Evolutionary conservation across 768 basidiomycete genomes (phyloP).

Genomic region (Mrakia blollopis): DNA sequence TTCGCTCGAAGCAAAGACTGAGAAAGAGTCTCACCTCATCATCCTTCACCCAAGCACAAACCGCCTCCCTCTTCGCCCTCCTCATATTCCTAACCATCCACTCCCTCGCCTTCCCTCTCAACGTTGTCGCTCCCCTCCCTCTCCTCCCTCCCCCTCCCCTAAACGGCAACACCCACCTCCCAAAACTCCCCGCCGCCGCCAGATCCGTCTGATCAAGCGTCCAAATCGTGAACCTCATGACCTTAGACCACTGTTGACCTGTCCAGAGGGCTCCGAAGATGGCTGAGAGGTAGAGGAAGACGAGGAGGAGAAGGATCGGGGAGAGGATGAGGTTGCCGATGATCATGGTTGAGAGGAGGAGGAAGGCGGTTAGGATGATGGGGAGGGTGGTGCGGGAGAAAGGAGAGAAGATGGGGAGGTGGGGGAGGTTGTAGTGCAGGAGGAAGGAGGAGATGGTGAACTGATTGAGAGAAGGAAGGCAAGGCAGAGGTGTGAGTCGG

Average conservation of each 20-base stretch:
- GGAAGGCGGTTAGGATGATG: constrained; percentile 49
- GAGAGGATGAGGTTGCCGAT: constrained; percentile 55
- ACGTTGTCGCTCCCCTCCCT: background rate
- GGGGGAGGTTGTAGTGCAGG: constrained; percentile 62
- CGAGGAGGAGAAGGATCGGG: constrained; percentile 39
- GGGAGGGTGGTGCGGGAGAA: constrained; percentile 46
- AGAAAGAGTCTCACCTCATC: constrained; percentile 57
- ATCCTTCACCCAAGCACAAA: constrained; percentile 59
- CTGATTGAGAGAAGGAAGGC: constrained; percentile 40
- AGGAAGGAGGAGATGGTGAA: constrained; percentile 60
- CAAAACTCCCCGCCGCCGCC: constrained; percentile 12
- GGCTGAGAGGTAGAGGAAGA: constrained; percentile 57
- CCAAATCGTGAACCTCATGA: constrained; percentile 59
- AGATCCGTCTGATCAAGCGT: constrained; percentile 57
- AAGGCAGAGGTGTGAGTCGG: background rate
- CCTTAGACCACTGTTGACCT: constrained; percentile 26
- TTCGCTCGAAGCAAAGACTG: no score
- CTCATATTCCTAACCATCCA: constrained; percentile 51
- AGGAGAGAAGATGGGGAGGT: constrained; percentile 49
- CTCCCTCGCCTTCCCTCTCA: background rate
- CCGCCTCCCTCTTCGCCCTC: constrained; percentile 52
- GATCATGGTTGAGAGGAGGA: constrained; percentile 50
- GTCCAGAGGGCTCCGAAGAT: constrained; percentile 43
- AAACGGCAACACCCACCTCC: constrained; percentile 13
- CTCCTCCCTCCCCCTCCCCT: constrained; percentile 38